Conservation (phyloP, 164 flowering plant genomes). For the Pachysandra terminalis region DNA sequence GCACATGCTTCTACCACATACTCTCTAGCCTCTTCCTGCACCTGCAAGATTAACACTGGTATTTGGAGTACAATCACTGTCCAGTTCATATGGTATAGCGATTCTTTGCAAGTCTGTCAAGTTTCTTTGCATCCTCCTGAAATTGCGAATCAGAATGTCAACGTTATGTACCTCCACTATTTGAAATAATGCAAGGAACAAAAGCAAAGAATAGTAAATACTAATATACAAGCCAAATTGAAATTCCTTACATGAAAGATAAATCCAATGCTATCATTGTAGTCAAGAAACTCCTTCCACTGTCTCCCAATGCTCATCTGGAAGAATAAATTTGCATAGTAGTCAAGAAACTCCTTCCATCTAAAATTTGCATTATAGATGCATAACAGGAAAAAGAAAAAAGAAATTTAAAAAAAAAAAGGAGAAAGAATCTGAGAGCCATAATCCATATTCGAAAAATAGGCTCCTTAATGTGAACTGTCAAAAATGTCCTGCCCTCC, state of each 20-base stretch:
- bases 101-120: conserved; percentile 58
- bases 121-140: conserved; percentile 77
- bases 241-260: conserved; percentile 43
- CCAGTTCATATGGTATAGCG: conserved; percentile 39
- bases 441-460: too few species aligned
- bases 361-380: too few species aligned
- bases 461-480: too few species aligned
- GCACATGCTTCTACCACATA: not conserved
- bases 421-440: too few species aligned
- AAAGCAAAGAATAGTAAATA: not conserved
- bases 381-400: too few species aligned
- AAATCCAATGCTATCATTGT: conserved; percentile 59
- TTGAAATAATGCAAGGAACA: too few species aligned
- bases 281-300: conserved; percentile 80
- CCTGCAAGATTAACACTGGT: not conserved
- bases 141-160: conserved; percentile 3
- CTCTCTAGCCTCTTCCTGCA: not conserved
- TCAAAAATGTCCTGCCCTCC: too few species aligned
- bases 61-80: not conserved
- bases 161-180: not conserved
- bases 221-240: not conserved
- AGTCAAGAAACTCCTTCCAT: too few species aligned
- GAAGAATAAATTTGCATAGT: not conserved
- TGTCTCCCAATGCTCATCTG: conserved; percentile 74
- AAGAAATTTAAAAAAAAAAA: too few species aligned